Evolutionary conservation across 2,329 filamentous ascomycete species (phyloP).

Genomic region (Cladosporium austrohemisphaericum): DNA sequence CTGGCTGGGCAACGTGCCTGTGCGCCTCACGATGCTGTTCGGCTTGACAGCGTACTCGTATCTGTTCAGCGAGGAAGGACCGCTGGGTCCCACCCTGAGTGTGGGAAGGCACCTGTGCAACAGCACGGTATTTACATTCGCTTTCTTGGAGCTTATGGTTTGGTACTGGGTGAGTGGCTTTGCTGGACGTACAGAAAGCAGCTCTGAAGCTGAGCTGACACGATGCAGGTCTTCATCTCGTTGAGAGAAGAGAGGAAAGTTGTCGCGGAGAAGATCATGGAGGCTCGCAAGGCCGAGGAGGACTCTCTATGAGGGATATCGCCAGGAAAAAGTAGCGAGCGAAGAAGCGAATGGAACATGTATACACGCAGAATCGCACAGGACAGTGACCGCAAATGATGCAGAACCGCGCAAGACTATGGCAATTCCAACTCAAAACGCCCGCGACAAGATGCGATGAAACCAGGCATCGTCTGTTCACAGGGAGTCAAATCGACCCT

Average conservation of each 20-base stretch:
- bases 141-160: conserved; percentile 74
- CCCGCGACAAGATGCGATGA: no score
- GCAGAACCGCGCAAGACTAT: no score
- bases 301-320: conserved; percentile 19
- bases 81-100: conserved; percentile 33
- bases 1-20: conserved; percentile 53
- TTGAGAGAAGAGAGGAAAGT: conserved; percentile 60
- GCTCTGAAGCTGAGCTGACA: no score
- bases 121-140: conserved; percentile 77
- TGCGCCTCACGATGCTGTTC: conserved; percentile 64
- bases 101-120: conserved; percentile 69
- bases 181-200: no score
- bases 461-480: no score
- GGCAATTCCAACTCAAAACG: no score
- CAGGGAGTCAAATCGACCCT: no score
- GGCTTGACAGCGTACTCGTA: conserved; percentile 61
- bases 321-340: no score
- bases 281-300: conserved; percentile 36
- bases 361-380: no score
- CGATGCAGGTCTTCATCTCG: conserved; percentile 55
- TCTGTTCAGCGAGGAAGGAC: conserved; percentile 54
- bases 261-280: conserved; percentile 30
- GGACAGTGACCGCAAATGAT: no score
- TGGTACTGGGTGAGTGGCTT: conserved; percentile 73
- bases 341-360: no score